A percentile compares a stretch with the other conserved stretches of the same genome.
Evolutionary conservation across 768 basidiomycete genomes (phyloP).

Genomic region (Rickenella mellea): DNA sequence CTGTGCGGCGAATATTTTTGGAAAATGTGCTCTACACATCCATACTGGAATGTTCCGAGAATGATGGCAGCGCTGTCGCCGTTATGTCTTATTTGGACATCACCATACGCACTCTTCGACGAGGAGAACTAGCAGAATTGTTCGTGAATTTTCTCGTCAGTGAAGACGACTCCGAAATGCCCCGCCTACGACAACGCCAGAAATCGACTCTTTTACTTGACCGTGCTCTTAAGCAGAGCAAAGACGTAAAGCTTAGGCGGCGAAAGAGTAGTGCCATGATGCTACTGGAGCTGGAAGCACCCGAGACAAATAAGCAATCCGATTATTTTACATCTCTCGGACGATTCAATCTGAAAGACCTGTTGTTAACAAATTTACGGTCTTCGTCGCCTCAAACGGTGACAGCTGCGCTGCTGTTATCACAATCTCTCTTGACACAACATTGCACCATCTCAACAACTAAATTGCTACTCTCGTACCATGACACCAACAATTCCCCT

Average conservation of each 20-base stretch:
- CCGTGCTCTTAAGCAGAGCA: conserved; percentile 27
- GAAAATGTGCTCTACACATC: conserved; percentile 92
- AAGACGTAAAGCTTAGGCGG: conserved; percentile 37
- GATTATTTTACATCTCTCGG: conserved; percentile 84
- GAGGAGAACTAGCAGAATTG: conserved; percentile 58
- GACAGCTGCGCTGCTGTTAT: conserved; percentile 71
- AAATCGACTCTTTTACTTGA: conserved; percentile 27
- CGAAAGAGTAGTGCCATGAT: conserved; percentile 86
- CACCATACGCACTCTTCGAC: conserved; percentile 66
- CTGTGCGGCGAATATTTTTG: conserved; percentile 78
- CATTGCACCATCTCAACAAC: conserved; percentile 60
- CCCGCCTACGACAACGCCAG: conserved; percentile 32
- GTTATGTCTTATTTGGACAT: conserved; percentile 94
- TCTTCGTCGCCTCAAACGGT: conserved; percentile 56
- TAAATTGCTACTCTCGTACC: conserved; percentile 60
- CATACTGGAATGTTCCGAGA: conserved; percentile 84
- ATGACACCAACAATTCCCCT: conserved; percentile 74
- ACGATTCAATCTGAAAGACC: conserved; percentile 86
- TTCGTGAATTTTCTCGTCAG: conserved; percentile 74
- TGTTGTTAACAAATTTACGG: conserved; percentile 69
- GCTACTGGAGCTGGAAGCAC: conserved; percentile 80
- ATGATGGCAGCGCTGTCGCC: conserved; percentile 92
- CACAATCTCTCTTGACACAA: conserved; percentile 63
- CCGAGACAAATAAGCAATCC: conserved; percentile 57
- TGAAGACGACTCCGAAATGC: conserved; percentile 69